Base-by-base conservation (phyloP, 139 green algal species). In the Eudorina sp. region DNA sequence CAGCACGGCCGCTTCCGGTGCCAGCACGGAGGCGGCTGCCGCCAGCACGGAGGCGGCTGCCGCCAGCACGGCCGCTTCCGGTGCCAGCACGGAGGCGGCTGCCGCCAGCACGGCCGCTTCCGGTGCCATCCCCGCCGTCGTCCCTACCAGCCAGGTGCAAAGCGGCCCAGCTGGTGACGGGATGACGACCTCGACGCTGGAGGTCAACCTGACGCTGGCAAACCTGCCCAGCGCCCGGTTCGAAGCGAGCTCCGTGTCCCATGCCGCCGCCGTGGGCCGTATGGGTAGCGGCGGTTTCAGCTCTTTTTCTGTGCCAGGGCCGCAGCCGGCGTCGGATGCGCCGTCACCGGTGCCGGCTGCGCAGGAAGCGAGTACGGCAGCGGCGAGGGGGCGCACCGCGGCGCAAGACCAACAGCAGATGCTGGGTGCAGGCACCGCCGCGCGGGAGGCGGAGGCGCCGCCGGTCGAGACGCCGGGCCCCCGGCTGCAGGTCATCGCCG, bases 221-320 rank as follows among this genome's bases (percentile, higher is more conserved):
- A 82, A 62, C 73, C 25, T 82, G n/a, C 45, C 73, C 14, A 79
- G 70, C 27, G 70, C 8, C 21, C 70, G 70, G 29, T 53, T 79
- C 41, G 41, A 79, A 6, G 36, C 2, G 16, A 55, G 69, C 69
- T 29, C 36, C 2, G 16, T 48, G 21, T 53, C 69, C 19, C 21
- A 51, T 25, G 21, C 36, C 4, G 14, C 13, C 2, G 18, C 36
- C 2, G 36, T 34, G 3, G 34, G 27, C 14, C 70, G 40, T 19
- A 34, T 79, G 0, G 70, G 70, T 41, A 79, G 70, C 70, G 41
- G 70, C 70, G 70, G 40, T 25, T 79, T 79, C 43, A 79, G 70
- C 41, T 55, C 38, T 0, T 79, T 79, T 34, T 58, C 70, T 16
- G 41, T 13, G 40, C 43, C 70, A 34, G 34, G 25, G 21, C 27